Evolutionary conservation across 1,284 basidiomycete species (phyloP).

Genomic region (Xerocomus nothofagi): DNA sequence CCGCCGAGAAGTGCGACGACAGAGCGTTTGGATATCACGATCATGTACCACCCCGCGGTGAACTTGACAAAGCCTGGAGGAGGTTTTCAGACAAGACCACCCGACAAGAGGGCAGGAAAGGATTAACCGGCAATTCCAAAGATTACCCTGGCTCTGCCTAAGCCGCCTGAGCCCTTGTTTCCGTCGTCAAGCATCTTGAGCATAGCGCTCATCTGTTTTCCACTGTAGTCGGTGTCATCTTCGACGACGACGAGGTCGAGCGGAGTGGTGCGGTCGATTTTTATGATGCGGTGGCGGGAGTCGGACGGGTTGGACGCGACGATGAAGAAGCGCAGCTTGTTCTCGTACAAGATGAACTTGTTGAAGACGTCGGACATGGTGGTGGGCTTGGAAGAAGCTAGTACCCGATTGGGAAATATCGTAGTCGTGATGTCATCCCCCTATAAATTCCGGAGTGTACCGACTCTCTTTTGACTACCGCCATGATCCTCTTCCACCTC

Average conservation of each 20-base stretch:
- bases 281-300: slow-evolving; percentile 85
- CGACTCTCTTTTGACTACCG: background rate
- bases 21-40: slow-evolving; percentile 86
- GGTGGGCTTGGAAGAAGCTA: background rate
- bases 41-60: slow-evolving; percentile 91
- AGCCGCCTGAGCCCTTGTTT: slow-evolving; percentile 83
- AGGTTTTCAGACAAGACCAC: background rate
- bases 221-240: slow-evolving; percentile 85
- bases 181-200: slow-evolving; percentile 95
- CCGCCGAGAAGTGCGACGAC: slow-evolving; percentile 94
- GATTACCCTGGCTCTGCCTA: slow-evolving; percentile 81
- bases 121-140: slow-evolving; percentile 71
- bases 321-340: slow-evolving; percentile 83
- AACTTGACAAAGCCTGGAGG: slow-evolving; percentile 78
- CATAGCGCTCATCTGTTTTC: slow-evolving; percentile 86
- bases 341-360: slow-evolving; percentile 92
- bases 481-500: slow-evolving; percentile 10
- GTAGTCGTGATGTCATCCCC: slow-evolving; percentile 29
- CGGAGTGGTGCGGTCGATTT: slow-evolving; percentile 83
- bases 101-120: background rate
- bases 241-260: slow-evolving; percentile 77
- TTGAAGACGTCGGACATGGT: slow-evolving; percentile 54
- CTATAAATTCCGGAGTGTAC: background rate
- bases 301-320: slow-evolving; percentile 85
- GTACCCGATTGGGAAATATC: slow-evolving; percentile 9